These are phyloP conservation scores for Craterostigma plantagineum DNA, from an alignment of 257 asterid genomes.

Conservation along the genomic window DNA sequence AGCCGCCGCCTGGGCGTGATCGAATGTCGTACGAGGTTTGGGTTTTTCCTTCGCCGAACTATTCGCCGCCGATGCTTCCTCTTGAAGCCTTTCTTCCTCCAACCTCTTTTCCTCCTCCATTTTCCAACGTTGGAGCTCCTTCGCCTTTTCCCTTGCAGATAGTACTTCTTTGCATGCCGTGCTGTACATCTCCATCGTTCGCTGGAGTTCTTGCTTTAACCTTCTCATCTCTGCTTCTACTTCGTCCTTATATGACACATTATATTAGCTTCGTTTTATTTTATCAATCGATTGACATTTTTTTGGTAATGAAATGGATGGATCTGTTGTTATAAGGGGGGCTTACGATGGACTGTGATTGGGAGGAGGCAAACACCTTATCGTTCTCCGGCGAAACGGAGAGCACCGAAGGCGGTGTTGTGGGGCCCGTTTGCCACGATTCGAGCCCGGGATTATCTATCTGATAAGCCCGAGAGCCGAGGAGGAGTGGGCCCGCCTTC, in stretches of 20 bases:
- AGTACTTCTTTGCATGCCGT: constrained; percentile 82
- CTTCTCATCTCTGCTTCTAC: constrained; percentile 91
- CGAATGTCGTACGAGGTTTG: constrained; percentile 23
- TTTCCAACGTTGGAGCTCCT: constrained; percentile 42
- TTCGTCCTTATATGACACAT: constrained; percentile 35
- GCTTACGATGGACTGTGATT: constrained; percentile 30
- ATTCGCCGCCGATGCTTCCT: constrained; percentile 23
- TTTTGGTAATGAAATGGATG: too few species aligned
- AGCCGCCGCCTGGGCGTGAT: constrained; percentile 18
- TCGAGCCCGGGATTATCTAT: constrained; percentile 36
- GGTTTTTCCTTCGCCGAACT: constrained; percentile 25
- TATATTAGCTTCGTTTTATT: not conserved
- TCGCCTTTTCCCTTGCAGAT: constrained; percentile 36
- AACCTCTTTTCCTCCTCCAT: constrained; percentile 27
- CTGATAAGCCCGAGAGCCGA: constrained; percentile 57
- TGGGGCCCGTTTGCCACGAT: constrained; percentile 22
- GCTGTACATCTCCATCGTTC: constrained; percentile 91
- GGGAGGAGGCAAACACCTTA: constrained; percentile 6
- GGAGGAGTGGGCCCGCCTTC: constrained; percentile 59
- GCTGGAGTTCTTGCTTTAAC: constrained; percentile 79
- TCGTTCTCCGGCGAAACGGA: constrained; percentile 33
- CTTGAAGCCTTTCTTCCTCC: constrained; percentile 30
- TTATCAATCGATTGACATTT: too few species aligned
- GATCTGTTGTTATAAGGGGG: too few species aligned
- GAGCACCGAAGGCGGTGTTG: constrained; percentile 26